Percentiles rank a stretch among this genome's conserved stretches.
phyloP scores from a whole-genome alignment of 352 stramenopile genomes.

The Lagenidium giganteum region DNA sequence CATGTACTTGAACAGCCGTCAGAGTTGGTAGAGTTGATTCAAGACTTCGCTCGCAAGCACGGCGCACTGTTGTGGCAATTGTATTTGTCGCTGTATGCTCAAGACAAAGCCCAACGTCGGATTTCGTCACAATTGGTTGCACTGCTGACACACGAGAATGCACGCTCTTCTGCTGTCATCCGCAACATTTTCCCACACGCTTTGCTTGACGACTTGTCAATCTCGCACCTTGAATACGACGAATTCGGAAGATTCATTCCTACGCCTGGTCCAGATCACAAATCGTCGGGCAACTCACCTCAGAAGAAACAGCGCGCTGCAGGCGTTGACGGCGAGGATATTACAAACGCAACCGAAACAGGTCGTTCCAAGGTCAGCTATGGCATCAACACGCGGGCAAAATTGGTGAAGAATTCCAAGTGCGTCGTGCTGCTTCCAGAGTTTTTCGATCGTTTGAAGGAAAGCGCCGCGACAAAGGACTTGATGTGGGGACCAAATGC shows the following conservation, averaged over 20 bases:
- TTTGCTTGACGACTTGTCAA: slow-evolving; percentile 71
- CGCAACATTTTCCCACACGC: slow-evolving; percentile 81
- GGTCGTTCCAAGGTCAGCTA: slow-evolving; percentile 63
- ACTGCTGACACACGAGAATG: slow-evolving; percentile 81
- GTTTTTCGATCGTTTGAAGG: slow-evolving; percentile 82
- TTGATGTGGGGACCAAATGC: slow-evolving; percentile 69
- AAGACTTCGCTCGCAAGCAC: slow-evolving; percentile 83
- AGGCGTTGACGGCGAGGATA: too few species aligned
- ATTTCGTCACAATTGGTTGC: slow-evolving; percentile 85
- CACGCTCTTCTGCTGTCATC: slow-evolving; percentile 76
- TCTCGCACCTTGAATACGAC: slow-evolving; percentile 74
- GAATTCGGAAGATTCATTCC: slow-evolving; percentile 76
- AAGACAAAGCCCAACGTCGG: slow-evolving; percentile 80
- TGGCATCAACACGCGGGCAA: slow-evolving; percentile 67
- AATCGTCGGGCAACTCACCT: slow-evolving; percentile 21
- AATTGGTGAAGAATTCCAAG: slow-evolving; percentile 73
- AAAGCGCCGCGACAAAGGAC: slow-evolving; percentile 73
- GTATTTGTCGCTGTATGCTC: slow-evolving; percentile 73
- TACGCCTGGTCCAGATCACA: slow-evolving; percentile 39
- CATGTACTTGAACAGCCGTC: slow-evolving; percentile 84
- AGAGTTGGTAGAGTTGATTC: slow-evolving; percentile 82
- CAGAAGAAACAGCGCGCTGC: too few species aligned
- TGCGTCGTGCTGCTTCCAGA: slow-evolving; percentile 80
- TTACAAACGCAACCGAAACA: slow-evolving; percentile 65
- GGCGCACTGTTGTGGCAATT: slow-evolving; percentile 79